Evolutionary conservation across 345 rosid species (phyloP).

Genomic region (Geranium rotundifolium): DNA sequence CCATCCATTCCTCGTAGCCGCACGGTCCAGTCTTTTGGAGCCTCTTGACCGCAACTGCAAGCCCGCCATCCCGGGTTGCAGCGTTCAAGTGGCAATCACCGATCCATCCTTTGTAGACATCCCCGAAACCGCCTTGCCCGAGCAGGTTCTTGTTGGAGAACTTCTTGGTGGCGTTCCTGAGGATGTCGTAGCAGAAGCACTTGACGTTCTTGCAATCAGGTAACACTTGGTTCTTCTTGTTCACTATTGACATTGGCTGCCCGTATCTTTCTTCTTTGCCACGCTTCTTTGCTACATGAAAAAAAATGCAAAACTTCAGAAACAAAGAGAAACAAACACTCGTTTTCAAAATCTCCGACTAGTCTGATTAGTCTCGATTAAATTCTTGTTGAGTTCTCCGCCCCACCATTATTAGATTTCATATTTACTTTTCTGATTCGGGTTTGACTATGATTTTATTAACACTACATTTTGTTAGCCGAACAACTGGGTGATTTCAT

Average conservation of each 20-base stretch:
- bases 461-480: too few relatives aligned
- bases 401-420: too few relatives aligned
- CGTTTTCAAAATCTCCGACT: too few relatives aligned
- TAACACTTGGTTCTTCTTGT: conserved; percentile 8
- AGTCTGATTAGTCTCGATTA: too few relatives aligned
- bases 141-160: conserved; percentile 23
- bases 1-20: conserved; percentile 43
- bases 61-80: conserved; percentile 14
- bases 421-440: too few relatives aligned
- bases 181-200: conserved; percentile 12
- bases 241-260: background rate
- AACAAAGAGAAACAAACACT: background rate
- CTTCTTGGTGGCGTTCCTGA: conserved; percentile 26
- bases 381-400: too few relatives aligned
- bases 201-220: conserved; percentile 11
- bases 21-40: conserved; percentile 25
- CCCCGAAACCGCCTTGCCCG: conserved; percentile 49
- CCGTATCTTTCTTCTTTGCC: background rate
- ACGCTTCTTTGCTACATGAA: background rate
- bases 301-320: background rate
- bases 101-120: conserved; percentile 34
- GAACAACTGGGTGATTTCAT: too few relatives aligned
- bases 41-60: conserved; percentile 33
- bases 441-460: too few relatives aligned
- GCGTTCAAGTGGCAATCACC: conserved; percentile 14